Evolutionary conservation across 2,329 filamentous ascomycete species (phyloP), one percentile per base, ranked within the genome.

Genomic region (Exophiala mesophila): DNA sequence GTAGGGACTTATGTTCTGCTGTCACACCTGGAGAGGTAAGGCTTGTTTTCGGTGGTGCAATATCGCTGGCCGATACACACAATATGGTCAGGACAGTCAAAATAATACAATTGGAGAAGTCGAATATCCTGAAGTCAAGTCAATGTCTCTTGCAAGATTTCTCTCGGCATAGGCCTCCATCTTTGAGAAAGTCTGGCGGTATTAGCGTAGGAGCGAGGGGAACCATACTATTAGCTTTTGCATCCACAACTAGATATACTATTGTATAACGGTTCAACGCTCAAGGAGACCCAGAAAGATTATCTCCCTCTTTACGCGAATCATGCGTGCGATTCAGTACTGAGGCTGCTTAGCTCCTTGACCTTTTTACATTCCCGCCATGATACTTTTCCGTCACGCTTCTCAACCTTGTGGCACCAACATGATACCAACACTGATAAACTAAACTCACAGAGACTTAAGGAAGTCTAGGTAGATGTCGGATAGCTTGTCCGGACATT

Each of bases 401-500:
- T n/a, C n/a, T n/a, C n/a, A n/a, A n/a, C n/a, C n/a, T n/a, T n/a
- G n/a, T n/a, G n/a, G n/a, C n/a, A n/a, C n/a, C n/a, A n/a, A n/a
- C n/a, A n/a, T n/a, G n/a, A n/a, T n/a, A n/a, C n/a, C 5, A 6
- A 13, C 29, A 5, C n/a, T 31, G n/a, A 31, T 31, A 31, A 31
- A 31, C n/a, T 5, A 31, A 31, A 31, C 29, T 31, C 29, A 31
- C 29, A 31, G 29, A 34, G 28, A 34, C 20, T 37, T 18, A n/a
- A 47, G 40, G 32, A 47, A 47, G 10, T 32, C 15, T 17, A 44
- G 29, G 30, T 44, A 47, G 24, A 36, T 28, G 9, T 44, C 18
- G 20, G 40, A 29, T 13, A 47, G 40, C 17, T 35, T 29, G 21
- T 40, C 34, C 20, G 44, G 44, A 39, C 44, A 47, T 29, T 47